phyloP scores from a whole-genome alignment of 2,329 filamentous ascomycete species.

The Beauveria asiatica region DNA sequence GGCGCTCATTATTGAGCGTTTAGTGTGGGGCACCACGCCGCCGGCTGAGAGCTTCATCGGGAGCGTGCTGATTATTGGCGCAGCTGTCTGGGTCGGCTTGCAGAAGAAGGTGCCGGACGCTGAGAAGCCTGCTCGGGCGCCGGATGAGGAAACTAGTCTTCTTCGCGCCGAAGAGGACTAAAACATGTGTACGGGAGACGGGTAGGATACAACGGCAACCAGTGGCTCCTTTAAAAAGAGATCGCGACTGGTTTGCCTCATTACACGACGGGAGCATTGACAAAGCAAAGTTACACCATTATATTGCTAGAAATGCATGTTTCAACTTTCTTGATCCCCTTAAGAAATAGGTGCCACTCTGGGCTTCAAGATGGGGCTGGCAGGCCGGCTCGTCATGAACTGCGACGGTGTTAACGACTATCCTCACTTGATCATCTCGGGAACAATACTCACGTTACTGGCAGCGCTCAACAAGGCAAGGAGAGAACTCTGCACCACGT shows the following conservation, averaged over 20 bases:
- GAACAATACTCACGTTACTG: constrained; percentile 59
- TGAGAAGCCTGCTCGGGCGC: constrained; percentile 8
- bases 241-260: not conserved
- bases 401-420: not conserved
- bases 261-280: not conserved
- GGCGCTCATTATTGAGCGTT: constrained; percentile 29
- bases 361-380: constrained; percentile 2
- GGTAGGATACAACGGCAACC: not conserved
- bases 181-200: not conserved
- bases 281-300: not conserved
- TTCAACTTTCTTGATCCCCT: not conserved
- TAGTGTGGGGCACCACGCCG: constrained; percentile 35
- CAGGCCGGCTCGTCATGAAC: constrained; percentile 5
- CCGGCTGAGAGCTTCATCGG: constrained; percentile 30
- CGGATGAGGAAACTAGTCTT: constrained; percentile 30
- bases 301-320: constrained; percentile 2
- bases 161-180: constrained; percentile 10
- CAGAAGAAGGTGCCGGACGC: constrained; percentile 28
- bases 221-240: not conserved
- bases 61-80: constrained; percentile 31
- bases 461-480: constrained; percentile 80
- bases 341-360: constrained; percentile 3
- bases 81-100: constrained; percentile 33
- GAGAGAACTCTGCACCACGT: constrained; percentile 83
- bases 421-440: not conserved